Conservation (phyloP, 73 alveolate species). For the Halteria grandinella region DNA sequence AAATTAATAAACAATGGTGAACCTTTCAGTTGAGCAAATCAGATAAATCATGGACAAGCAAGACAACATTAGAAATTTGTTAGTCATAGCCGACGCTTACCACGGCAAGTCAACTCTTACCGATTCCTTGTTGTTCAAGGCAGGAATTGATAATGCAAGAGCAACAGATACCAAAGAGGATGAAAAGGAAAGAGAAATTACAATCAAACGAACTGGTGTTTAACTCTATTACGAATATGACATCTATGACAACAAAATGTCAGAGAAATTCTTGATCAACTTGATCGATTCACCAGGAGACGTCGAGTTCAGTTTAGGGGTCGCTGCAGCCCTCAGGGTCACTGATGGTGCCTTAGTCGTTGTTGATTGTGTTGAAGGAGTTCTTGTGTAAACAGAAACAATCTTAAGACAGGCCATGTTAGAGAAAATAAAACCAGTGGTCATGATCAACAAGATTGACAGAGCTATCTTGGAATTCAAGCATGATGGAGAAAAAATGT, state of each 20-base stretch:
- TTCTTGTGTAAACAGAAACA: conserved; percentile 94
- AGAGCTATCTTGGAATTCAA: conserved; percentile 83
- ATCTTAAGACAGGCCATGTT: conserved; percentile 93
- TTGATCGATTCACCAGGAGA: conserved; percentile 99
- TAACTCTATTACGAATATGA: conserved; percentile 66
- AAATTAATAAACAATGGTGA: conserved; percentile 52
- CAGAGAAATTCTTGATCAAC: conserved; percentile 68
- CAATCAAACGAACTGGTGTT: conserved; percentile 91
- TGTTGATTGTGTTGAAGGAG: conserved; percentile 95
- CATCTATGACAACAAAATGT: background rate
- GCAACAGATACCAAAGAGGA: conserved; percentile 79
- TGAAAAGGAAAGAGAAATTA: conserved; percentile 92
- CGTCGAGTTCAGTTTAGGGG: conserved; percentile 96
- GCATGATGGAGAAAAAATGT: conserved; percentile 90
- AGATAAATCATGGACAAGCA: conserved; percentile 80
- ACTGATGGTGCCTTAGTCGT: conserved; percentile 98
- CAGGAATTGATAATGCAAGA: conserved; percentile 84
- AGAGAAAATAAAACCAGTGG: conserved; percentile 91
- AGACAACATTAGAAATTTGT: conserved; percentile 86
- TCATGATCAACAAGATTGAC: conserved; percentile 95
- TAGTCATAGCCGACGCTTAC: conserved; percentile 94
- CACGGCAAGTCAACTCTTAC: conserved; percentile 96
- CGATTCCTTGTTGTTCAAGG: conserved; percentile 80
- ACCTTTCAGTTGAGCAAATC: conserved; percentile 76
- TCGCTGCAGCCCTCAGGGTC: conserved; percentile 95